Base-by-base conservation (phyloP, 2,329 filamentous ascomycete species). In the Aspergillus floridensis region DNA sequence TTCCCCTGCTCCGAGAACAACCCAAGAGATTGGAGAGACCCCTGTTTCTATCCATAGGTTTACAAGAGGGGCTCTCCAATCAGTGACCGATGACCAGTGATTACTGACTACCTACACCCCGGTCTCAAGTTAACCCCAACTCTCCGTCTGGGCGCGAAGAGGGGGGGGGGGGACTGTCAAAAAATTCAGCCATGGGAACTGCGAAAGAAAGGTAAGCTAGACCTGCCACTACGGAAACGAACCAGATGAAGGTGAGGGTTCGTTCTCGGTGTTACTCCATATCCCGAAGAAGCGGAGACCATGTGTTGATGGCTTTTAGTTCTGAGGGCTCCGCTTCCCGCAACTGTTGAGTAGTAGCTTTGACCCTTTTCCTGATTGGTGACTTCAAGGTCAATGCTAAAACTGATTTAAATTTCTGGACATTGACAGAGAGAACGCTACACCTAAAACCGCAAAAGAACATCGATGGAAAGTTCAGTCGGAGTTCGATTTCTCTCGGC, bases 371-470 rank as follows among this genome's bases (percentile, higher is more conserved):
- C 38, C 32, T 31, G 11, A 16, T 38, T 47, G 31, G 47, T 19
- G 22, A 14, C 41, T 32, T 32, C 12, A 22, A 22, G 22, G 31
- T 31, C 11, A 44, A 24, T 22, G 14, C 16, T 49, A 50, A 50
- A 24, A 52, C n/a, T 21, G 31, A 54, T 31, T 3, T 21, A 19
- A 38, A 54, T 16, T 31, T 29, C 26, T 29, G 26, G 26, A 29
- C 26, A 29, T 29, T 8, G 2, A 10, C 21, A 16, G 24, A 51
- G 5, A 24, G 16, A 52, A 52, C 60, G 48, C 59, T 59, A 59
- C 59, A 41, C 59, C 59, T 22, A 56, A 63, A 63, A 61, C 29
- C 21, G 61, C 53, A 63, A 63, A 61, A 56, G 57, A 58, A 59
- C 35, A 19, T 29, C 24, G n/a, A 53, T 57, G 26, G 56, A 59